Conservation (phyloP, 2,329 filamentous ascomycete species). For the Venturia aucupariae region DNA sequence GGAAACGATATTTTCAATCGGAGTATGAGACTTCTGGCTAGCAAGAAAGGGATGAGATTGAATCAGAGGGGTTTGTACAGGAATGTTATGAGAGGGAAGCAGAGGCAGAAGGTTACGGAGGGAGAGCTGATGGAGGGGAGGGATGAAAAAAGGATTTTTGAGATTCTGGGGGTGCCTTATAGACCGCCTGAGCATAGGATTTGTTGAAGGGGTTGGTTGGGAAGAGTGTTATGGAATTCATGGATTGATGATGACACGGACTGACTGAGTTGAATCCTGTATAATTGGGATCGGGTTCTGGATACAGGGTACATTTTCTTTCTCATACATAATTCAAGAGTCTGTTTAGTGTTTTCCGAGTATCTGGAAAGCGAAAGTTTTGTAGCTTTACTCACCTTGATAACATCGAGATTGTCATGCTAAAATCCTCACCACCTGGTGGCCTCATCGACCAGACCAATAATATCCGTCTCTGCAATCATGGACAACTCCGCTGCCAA, state of each 20-base stretch:
- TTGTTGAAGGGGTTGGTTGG: constrained; percentile 41
- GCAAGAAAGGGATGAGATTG: constrained; percentile 71
- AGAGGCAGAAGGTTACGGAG: constrained; percentile 52
- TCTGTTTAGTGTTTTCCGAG: too few species aligned
- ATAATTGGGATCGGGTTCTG: too few species aligned
- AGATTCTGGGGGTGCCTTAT: constrained; percentile 75
- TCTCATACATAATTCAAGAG: too few species aligned
- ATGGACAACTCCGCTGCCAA: too few species aligned
- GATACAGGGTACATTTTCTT: too few species aligned
- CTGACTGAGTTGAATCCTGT: background rate
- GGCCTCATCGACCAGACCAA: too few species aligned
- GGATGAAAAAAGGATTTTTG: constrained; percentile 73
- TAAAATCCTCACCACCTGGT: too few species aligned
- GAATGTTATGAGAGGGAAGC: constrained; percentile 53
- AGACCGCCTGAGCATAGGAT: constrained; percentile 66
- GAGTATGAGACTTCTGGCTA: constrained; percentile 69
- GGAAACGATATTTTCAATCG: constrained; percentile 93
- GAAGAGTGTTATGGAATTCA: background rate
- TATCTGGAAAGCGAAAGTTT: too few species aligned
- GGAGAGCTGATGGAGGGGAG: constrained; percentile 64
- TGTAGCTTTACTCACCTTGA: too few species aligned
- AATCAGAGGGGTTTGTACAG: constrained; percentile 76
- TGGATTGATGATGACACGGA: background rate
- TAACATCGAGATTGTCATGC: too few species aligned
- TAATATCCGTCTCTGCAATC: too few species aligned